Percentiles rank a stretch among this genome's conserved stretches.
Evolutionary conservation across 2,329 filamentous ascomycete genomes (phyloP).

Genomic region (Hymenoscyphus linearis): DNA sequence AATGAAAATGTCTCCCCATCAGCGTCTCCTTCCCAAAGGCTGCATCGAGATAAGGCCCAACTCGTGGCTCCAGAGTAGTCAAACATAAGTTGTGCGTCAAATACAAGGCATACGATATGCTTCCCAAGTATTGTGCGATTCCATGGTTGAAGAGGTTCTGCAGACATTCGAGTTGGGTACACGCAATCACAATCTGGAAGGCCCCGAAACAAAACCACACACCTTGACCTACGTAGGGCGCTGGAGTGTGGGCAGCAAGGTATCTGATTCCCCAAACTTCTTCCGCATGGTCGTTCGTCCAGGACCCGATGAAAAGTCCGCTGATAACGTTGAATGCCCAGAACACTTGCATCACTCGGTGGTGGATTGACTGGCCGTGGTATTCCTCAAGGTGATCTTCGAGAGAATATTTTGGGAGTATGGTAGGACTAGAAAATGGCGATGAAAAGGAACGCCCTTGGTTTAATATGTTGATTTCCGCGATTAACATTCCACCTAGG

Average conservation of each 20-base stretch:
- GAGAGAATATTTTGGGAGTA: constrained; percentile 19
- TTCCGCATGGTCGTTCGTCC: constrained; percentile 25
- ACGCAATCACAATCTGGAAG: constrained; percentile 28
- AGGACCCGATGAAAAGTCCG: constrained; percentile 29
- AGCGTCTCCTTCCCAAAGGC: constrained; percentile 19
- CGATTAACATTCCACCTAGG: constrained; percentile 41
- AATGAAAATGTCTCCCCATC: constrained; percentile 27
- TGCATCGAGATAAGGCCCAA: constrained; percentile 21
- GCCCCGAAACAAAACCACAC: constrained; percentile 30
- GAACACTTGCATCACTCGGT: constrained; percentile 19
- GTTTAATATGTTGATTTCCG: constrained; percentile 39
- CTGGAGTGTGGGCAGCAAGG: constrained; percentile 23
- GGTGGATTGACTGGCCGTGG: constrained; percentile 3
- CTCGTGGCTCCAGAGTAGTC: constrained; percentile 26
- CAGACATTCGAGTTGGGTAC: constrained; percentile 33
- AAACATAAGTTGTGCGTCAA: constrained; percentile 51
- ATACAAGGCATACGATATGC: constrained; percentile 53
- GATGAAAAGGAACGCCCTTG: constrained; percentile 22
- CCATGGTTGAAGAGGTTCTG: constrained; percentile 42
- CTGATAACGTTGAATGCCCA: constrained; percentile 25
- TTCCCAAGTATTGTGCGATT: constrained; percentile 50
- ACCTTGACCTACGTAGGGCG: constrained; percentile 25
- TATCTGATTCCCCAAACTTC: constrained; percentile 22
- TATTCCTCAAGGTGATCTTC: constrained; percentile 7
- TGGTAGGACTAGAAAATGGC: constrained; percentile 19